Evolutionary conservation across 2,329 filamentous ascomycete genomes (phyloP).

Genomic region (Truncatella angustata): DNA sequence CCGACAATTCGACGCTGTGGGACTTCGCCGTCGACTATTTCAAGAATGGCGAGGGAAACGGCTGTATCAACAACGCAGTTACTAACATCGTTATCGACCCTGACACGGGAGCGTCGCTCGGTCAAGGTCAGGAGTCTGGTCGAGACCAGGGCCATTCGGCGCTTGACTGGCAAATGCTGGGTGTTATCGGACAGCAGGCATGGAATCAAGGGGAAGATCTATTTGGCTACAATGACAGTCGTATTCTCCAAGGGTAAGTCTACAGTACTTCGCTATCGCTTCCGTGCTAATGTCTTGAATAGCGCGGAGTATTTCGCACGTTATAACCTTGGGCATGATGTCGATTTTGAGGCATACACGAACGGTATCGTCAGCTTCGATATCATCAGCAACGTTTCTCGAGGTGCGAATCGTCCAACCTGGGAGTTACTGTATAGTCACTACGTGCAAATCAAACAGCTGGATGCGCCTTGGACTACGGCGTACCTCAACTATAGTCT

Average conservation of each 20-base stretch:
- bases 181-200: slow-evolving; percentile 4
- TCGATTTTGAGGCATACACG: slow-evolving; percentile 18
- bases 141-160: slow-evolving; percentile 1
- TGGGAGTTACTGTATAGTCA: slow-evolving; percentile 22
- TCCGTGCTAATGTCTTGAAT: background rate
- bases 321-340: slow-evolving; percentile 20
- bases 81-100: background rate
- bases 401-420: slow-evolving; percentile 15
- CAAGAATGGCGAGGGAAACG: background rate
- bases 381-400: slow-evolving; percentile 15
- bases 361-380: slow-evolving; percentile 17
- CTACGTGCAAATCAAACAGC: slow-evolving; percentile 17
- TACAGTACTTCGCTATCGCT: background rate
- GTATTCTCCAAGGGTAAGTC: slow-evolving; percentile 1
- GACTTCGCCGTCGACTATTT: slow-evolving; percentile 5
- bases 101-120: background rate
- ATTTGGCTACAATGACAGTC: slow-evolving; percentile 2
- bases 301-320: slow-evolving; percentile 22
- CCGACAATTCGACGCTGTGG: slow-evolving; percentile 2
- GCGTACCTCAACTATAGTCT: slow-evolving; percentile 16
- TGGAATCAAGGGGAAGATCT: slow-evolving; percentile 4
- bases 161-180: slow-evolving; percentile 4
- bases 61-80: slow-evolving; percentile 4
- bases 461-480: slow-evolving; percentile 19
- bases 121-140: slow-evolving; percentile 4